Evolutionary conservation across 1,139 yeast species (phyloP).

Genomic region (Spathaspora jeffriesii): DNA sequence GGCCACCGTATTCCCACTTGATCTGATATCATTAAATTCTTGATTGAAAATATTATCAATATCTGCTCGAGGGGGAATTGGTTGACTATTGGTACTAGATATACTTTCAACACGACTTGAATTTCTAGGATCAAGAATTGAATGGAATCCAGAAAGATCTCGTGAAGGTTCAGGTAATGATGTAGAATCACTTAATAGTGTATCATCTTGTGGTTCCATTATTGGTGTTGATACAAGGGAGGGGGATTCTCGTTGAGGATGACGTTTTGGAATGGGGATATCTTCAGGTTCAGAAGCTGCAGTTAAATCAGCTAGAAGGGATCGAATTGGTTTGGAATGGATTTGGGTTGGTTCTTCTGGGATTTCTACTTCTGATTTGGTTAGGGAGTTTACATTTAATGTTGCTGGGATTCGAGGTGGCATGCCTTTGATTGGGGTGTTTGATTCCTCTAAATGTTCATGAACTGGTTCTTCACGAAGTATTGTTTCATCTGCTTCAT

Average conservation of each 20-base stretch:
- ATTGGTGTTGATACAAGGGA: neutral
- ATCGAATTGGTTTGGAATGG: neutral
- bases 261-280: neutral
- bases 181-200: neutral
- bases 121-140: constrained; percentile 47
- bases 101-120: constrained; percentile 16
- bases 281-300: neutral
- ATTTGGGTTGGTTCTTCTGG: neutral
- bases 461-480: constrained; percentile 3
- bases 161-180: neutral
- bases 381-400: constrained; percentile 55
- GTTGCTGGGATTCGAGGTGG: constrained; percentile 65
- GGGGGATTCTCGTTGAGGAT: neutral
- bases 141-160: constrained; percentile 2
- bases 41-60: neutral
- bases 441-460: constrained; percentile 2
- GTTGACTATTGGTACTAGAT: neutral
- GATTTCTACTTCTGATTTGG: constrained; percentile 8
- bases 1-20: constrained; percentile 1
- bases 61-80: neutral
- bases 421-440: neutral
- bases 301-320: neutral
- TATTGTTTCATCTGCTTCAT: constrained; percentile 1
- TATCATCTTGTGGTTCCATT: neutral
- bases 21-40: neutral